Evolutionary conservation across 1,284 basidiomycete genomes (phyloP).

Genomic region (Rhodotorula sp.): DNA sequence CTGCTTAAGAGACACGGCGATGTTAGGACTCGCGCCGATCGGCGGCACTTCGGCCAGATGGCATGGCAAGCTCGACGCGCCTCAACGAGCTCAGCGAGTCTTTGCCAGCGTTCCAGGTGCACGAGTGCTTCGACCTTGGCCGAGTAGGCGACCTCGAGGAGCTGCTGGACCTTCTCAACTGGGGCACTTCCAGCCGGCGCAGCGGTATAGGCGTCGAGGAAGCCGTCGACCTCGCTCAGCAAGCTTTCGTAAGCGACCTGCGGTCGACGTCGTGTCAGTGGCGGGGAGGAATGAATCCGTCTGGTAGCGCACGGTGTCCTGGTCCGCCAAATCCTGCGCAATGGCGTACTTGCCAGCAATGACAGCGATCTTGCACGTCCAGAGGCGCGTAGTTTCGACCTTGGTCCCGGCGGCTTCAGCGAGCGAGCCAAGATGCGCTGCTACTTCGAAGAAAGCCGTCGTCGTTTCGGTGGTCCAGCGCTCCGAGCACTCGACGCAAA

Average conservation of each 20-base stretch:
- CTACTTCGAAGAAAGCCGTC: conserved; percentile 1
- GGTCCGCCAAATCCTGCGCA: background rate
- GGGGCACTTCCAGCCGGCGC: background rate
- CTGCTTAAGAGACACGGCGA: background rate
- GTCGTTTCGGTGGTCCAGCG: background rate
- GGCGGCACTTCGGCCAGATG: background rate
- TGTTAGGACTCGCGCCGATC: background rate
- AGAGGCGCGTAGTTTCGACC: background rate
- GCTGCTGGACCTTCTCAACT: conserved; percentile 2
- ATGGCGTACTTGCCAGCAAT: background rate
- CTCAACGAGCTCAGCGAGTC: conserved; percentile 1
- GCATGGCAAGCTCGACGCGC: background rate
- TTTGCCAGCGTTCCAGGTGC: background rate
- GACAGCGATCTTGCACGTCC: background rate
- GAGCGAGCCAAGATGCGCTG: conserved; percentile 12
- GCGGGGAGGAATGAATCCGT: background rate
- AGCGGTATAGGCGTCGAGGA: background rate
- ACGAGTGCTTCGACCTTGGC: conserved; percentile 10
- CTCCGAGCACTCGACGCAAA: conserved; percentile 7
- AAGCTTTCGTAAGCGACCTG: background rate
- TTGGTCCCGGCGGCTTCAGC: background rate
- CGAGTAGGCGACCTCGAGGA: conserved; percentile 4
- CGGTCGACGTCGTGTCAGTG: background rate
- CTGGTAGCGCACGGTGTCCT: conserved; percentile 1
- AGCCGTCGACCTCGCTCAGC: background rate